These are phyloP conservation scores for Tulasnella sp. DNA, from an alignment of 768 basidiomycete genomes.

Conservation along the genomic window DNA sequence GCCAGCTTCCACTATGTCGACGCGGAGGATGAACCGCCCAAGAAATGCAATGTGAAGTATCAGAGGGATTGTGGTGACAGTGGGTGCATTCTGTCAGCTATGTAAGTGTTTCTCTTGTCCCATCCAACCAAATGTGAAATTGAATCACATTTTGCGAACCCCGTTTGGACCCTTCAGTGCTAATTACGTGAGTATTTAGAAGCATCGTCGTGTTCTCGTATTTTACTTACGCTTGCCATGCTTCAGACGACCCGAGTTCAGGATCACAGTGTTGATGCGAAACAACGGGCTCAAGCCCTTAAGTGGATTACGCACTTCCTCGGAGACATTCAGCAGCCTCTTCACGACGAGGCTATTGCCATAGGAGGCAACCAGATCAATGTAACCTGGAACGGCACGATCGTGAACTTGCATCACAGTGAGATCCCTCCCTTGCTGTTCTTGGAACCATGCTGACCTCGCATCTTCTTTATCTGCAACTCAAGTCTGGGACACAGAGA, in stretches of 20 bases:
- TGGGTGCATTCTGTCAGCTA: constrained; percentile 17
- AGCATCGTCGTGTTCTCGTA: no score
- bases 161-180: not conserved
- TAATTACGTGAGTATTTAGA: constrained; percentile 15
- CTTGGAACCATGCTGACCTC: not conserved
- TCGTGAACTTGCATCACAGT: constrained; percentile 27
- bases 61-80: constrained; percentile 10
- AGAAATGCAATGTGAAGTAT: constrained; percentile 10
- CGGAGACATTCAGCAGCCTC: constrained; percentile 25
- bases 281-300: not conserved
- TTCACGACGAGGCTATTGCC: constrained; percentile 18
- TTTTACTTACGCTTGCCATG: not conserved
- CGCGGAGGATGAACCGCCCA: constrained; percentile 18
- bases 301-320: constrained; percentile 26
- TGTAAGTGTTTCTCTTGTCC: not conserved
- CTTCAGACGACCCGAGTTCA: constrained; percentile 16
- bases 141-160: not conserved
- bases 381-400: not conserved
- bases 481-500: constrained; percentile 31
- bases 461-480: not conserved
- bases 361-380: constrained; percentile 22
- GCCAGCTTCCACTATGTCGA: constrained; percentile 16
- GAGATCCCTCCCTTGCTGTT: not conserved
- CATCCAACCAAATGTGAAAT: no score
- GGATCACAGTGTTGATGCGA: not conserved